Base-by-base conservation (phyloP, 805 yeast species). In the Wickerhamiella brachini region DNA sequence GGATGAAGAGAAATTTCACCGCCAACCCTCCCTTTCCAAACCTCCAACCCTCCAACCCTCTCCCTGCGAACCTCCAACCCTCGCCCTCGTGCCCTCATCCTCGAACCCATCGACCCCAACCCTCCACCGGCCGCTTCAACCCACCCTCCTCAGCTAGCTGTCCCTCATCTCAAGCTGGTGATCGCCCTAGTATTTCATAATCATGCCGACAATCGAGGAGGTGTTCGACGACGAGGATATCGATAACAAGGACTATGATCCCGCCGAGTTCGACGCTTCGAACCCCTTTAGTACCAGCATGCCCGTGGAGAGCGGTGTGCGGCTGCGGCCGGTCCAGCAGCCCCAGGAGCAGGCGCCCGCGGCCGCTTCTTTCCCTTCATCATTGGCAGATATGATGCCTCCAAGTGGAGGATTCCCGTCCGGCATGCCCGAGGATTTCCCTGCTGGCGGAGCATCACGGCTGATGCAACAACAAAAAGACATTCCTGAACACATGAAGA, bases 221-320 rank as follows among this genome's bases (percentile, higher is more conserved):
- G 45, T 29, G 17, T 57, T 65, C 51, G 88, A 83, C 64, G 84
- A 79, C 61, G 94, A 85, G 56, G 71, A 68, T 44, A 64, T 90
- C 68, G 97, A 89, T 63, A 81, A 88, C 69, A 73, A 87, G 80
- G 96, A 90, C 60, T 83, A 86, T 85, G 96, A 89, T 67, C 72
- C 89, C 24, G 94, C 95, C 3, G 94, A 90, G 69, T 83, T 87
- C 56, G 97, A 88, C 66, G 88, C 70, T 15, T 53, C 57, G 51
- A 68, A 66, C 50, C 67, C 69, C 44, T 62, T 68, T 49, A 63
- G 66, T 26, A 56, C 54, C 45, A 56, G 52, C 45, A 60, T 49
- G 54, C 62, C 62, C 9, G 62, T 56, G 1, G 62, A 60, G 48
- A 50, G 52, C 24, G 58, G 52, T 17, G 57, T 52, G 44, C 55